phyloP scores from a whole-genome alignment of 2,329 filamentous ascomycete genomes.

The Chalara sp. region DNA sequence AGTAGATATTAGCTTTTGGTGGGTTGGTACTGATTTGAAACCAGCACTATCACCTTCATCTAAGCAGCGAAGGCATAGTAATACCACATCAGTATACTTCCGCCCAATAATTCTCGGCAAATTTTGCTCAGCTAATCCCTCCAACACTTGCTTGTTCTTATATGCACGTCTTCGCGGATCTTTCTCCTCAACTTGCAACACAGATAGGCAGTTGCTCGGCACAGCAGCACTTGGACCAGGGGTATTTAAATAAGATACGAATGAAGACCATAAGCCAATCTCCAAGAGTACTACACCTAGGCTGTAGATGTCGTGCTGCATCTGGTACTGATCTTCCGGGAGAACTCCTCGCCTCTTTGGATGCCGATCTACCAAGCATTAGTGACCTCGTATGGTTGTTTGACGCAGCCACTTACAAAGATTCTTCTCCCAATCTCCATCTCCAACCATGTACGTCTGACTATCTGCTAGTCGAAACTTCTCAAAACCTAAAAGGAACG shows the following conservation, averaged over 20 bases:
- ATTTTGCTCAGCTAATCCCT: slow-evolving; percentile 3
- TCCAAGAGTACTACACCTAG: slow-evolving; percentile 43
- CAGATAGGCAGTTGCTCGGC: neutral
- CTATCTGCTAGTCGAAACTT: slow-evolving; percentile 11
- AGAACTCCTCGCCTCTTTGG: slow-evolving; percentile 10
- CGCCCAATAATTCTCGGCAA: slow-evolving; percentile 9
- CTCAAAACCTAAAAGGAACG: slow-evolving; percentile 13
- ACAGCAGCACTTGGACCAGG: neutral
- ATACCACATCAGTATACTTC: slow-evolving; percentile 10
- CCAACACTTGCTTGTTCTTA: slow-evolving; percentile 2
- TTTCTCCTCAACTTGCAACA: neutral
- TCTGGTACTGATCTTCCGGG: slow-evolving; percentile 8
- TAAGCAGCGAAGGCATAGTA: slow-evolving; percentile 11
- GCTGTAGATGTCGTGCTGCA: slow-evolving; percentile 35
- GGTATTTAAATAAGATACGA: slow-evolving; percentile 11
- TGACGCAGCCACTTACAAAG: slow-evolving; percentile 8
- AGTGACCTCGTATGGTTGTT: neutral
- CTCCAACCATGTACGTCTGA: slow-evolving; percentile 8
- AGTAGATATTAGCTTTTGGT: neutral
- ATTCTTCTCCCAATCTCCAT: slow-evolving; percentile 12
- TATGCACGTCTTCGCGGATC: neutral
- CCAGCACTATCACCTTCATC: slow-evolving; percentile 2
- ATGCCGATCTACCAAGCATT: slow-evolving; percentile 11
- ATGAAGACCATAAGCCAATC: slow-evolving; percentile 38
- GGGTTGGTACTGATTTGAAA: no score